Evolutionary conservation across 2,329 filamentous ascomycete genomes (phyloP).

Genomic region (Penicillium expansum): DNA sequence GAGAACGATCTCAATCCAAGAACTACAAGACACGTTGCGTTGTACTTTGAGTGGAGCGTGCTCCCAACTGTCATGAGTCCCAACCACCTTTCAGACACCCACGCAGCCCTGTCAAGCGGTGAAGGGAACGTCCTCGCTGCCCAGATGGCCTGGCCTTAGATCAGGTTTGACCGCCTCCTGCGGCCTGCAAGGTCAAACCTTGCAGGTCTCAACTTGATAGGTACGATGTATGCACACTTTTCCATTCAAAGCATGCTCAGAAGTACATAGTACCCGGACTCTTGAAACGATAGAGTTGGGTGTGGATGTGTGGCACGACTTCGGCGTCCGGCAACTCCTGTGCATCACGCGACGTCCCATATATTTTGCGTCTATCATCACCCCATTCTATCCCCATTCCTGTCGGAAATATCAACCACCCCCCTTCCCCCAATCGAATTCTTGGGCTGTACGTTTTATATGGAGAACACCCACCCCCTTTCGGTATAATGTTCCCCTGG

Average conservation of each 20-base stretch:
- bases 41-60: conserved; percentile 8
- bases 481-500: background rate
- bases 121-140: conserved; percentile 17
- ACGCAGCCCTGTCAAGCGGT: conserved; percentile 25
- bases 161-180: conserved; percentile 30
- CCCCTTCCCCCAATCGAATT: conserved; percentile 1
- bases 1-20: background rate
- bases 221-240: background rate
- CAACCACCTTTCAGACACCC: conserved; percentile 19
- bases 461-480: background rate
- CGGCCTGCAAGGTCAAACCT: conserved; percentile 28
- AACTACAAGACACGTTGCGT: conserved; percentile 5
- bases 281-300: conserved; percentile 4
- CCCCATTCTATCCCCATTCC: background rate
- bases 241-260: conserved; percentile 9
- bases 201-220: conserved; percentile 20
- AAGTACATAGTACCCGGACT: conserved; percentile 3
- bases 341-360: conserved; percentile 8
- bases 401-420: background rate
- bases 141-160: conserved; percentile 13
- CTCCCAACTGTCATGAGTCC: conserved; percentile 7
- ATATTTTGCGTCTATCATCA: background rate
- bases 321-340: conserved; percentile 9
- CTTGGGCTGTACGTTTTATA: background rate
- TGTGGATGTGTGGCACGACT: conserved; percentile 11